A percentile compares a stretch with the other conserved stretches of the same genome.
These are phyloP conservation scores for Pythium diclinum DNA, from an alignment of 352 stramenopile genomes.

Conservation along the genomic window DNA sequence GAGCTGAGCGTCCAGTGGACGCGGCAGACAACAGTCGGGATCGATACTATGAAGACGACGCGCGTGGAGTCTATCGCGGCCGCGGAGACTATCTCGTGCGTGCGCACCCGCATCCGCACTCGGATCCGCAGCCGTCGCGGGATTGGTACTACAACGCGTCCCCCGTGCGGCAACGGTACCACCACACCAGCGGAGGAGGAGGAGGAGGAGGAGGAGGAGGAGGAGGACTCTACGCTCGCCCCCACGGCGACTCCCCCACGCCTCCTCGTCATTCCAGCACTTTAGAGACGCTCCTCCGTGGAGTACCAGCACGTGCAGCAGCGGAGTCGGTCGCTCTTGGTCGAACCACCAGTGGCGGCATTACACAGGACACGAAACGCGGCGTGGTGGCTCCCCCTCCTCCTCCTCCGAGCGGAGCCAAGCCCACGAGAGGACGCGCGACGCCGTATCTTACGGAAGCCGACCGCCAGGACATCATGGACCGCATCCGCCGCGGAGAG, in stretches of 20 bases:
- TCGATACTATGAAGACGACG: not conserved
- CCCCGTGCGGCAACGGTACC: not conserved
- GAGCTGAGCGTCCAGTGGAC: not conserved
- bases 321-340: not conserved
- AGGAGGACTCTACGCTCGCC: not conserved
- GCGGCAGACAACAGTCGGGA: not conserved
- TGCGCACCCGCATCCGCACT: not conserved
- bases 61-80: not conserved
- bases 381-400: not conserved
- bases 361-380: not conserved
- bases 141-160: conserved; percentile 1
- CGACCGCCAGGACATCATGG: conserved; percentile 27
- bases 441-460: not conserved
- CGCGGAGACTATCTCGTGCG: not conserved
- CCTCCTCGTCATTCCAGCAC: not conserved
- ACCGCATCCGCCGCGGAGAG: conserved; percentile 20
- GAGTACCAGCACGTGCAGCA: not conserved
- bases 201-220: not conserved
- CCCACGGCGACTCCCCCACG: not conserved
- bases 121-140: not conserved
- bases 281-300: not conserved
- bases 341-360: not conserved
- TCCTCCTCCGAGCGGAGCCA: not conserved
- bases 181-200: not conserved
- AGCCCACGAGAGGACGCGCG: not conserved